These are phyloP conservation scores for Apiospora arundinis DNA, from an alignment of 2,329 filamentous ascomycete genomes.

Conservation along the genomic window DNA sequence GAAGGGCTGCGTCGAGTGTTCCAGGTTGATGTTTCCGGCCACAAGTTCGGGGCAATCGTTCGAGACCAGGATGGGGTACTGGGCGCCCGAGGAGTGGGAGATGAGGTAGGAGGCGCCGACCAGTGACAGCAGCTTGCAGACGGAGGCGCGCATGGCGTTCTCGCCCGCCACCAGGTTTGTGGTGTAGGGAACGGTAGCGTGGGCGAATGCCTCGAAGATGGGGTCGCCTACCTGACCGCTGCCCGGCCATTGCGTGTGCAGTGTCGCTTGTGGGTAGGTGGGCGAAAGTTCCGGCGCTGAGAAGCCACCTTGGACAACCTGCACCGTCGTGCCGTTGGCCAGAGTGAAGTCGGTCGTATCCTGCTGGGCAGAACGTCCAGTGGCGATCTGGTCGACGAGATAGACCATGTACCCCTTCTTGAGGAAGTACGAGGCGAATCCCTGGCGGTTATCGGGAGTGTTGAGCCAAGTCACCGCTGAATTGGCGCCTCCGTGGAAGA, in stretches of 20 bases:
- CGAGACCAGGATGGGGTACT: slow-evolving; percentile 29
- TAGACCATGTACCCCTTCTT: slow-evolving; percentile 48
- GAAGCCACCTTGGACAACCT: slow-evolving; percentile 36
- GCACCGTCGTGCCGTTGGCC: slow-evolving; percentile 33
- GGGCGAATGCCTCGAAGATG: slow-evolving; percentile 55
- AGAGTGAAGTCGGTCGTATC: slow-evolving; percentile 37
- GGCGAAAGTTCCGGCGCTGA: slow-evolving; percentile 34
- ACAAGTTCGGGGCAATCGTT: slow-evolving; percentile 37
- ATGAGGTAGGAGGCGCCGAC: slow-evolving; percentile 39
- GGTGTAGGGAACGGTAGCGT: slow-evolving; percentile 46
- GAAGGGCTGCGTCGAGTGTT: slow-evolving; percentile 39
- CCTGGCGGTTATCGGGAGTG: slow-evolving; percentile 48
- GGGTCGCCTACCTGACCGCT: slow-evolving; percentile 46
- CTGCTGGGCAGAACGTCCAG: slow-evolving; percentile 41
- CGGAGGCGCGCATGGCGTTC: slow-evolving; percentile 33
- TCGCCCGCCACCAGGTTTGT: slow-evolving; percentile 31
- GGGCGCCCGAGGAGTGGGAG: slow-evolving; percentile 36
- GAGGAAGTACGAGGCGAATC: slow-evolving; percentile 50
- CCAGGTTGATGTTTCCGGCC: slow-evolving; percentile 40
- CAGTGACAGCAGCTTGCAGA: slow-evolving; percentile 33
- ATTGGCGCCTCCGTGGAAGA: slow-evolving; percentile 41
- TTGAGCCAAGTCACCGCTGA: slow-evolving; percentile 44
- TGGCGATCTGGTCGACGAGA: slow-evolving; percentile 45
- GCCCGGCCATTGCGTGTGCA: slow-evolving; percentile 44
- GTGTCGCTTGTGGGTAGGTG: slow-evolving; percentile 40